Conservation (phyloP, 2,329 filamentous ascomycete species). For the Botrytis medusae region DNA sequence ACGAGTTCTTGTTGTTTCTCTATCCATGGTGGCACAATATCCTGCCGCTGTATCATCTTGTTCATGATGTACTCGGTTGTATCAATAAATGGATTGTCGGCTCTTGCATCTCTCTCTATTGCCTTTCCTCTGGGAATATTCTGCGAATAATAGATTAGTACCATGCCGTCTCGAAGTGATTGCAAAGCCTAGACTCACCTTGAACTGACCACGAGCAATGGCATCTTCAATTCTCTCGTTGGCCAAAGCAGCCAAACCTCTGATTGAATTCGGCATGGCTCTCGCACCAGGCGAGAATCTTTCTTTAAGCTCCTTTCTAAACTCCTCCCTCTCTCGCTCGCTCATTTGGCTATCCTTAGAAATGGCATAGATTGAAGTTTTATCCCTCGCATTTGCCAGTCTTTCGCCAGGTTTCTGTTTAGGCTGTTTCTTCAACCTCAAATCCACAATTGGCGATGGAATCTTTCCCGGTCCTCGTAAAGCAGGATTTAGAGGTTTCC, state of each 20-base stretch:
- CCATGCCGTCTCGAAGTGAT: too few species aligned
- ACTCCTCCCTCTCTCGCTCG: slow-evolving; percentile 69
- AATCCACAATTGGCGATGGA: slow-evolving; percentile 50
- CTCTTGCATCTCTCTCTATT: slow-evolving; percentile 77
- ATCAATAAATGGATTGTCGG: slow-evolving; percentile 86
- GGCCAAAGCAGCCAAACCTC: slow-evolving; percentile 77
- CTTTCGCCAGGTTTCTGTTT: slow-evolving; percentile 48
- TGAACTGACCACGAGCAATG: slow-evolving; percentile 87
- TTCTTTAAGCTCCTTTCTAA: slow-evolving; percentile 73
- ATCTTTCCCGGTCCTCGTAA: slow-evolving; percentile 49
- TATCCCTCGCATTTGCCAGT: slow-evolving; percentile 56
- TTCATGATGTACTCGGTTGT: slow-evolving; percentile 99
- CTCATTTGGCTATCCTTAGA: slow-evolving; percentile 56
- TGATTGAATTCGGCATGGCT: slow-evolving; percentile 71
- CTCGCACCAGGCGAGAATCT: slow-evolving; percentile 74
- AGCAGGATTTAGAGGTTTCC: slow-evolving; percentile 62
- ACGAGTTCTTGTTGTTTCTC: slow-evolving; percentile 94
- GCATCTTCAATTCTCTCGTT: slow-evolving; percentile 94
- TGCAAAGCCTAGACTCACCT: slow-evolving; percentile 36
- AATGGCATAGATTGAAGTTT: slow-evolving; percentile 55
- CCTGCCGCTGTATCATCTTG: slow-evolving; percentile 95
- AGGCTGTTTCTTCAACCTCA: slow-evolving; percentile 48
- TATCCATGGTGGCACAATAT: slow-evolving; percentile 96
- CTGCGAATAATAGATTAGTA: slow-evolving; percentile 39
- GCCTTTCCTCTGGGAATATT: slow-evolving; percentile 79